Evolutionary conservation across 1,139 yeast genomes (phyloP).

Genomic region (Blastobotrys ciferrii): DNA sequence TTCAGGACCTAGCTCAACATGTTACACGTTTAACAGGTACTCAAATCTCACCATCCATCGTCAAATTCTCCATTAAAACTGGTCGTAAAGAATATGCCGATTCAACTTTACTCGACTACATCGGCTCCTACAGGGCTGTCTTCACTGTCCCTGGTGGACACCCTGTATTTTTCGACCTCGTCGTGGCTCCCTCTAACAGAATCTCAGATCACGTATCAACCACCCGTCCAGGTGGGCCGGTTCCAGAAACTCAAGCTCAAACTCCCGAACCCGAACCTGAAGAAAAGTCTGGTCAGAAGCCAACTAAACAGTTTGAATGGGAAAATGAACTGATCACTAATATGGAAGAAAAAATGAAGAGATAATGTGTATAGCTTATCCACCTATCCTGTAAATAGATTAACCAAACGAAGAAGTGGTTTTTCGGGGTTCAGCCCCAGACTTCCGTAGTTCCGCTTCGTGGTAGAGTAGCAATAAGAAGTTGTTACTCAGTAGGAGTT

Average conservation of each 20-base stretch:
- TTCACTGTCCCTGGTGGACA: conserved; percentile 11
- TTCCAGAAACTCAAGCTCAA: neutral
- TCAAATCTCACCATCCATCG: conserved; percentile 12
- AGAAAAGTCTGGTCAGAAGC: conserved; percentile 5
- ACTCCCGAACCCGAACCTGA: neutral
- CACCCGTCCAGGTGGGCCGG: conserved; percentile 14
- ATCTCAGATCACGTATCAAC: conserved; percentile 11
- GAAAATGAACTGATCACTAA: too few relatives aligned
- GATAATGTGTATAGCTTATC: too few relatives aligned
- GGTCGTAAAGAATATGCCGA: conserved; percentile 10
- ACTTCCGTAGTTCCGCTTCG: too few relatives aligned
- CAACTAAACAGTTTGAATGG: conserved; percentile 30
- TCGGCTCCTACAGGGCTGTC: conserved; percentile 14
- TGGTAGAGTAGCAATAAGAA: too few relatives aligned
- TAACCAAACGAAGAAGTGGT: too few relatives aligned
- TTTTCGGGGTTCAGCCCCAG: too few relatives aligned
- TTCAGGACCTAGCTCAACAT: conserved; percentile 21
- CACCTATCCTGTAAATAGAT: too few relatives aligned
- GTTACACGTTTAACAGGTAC: conserved; percentile 24
- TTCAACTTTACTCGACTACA: conserved; percentile 11
- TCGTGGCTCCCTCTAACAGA: conserved; percentile 3
- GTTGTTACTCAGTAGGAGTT: too few relatives aligned
- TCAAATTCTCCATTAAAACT: conserved; percentile 14
- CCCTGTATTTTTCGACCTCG: conserved; percentile 4
- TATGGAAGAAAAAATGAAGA: too few relatives aligned